A percentile compares a stretch with the other conserved stretches of the same genome.
These are phyloP conservation scores for Ceratocystis destructans DNA, from an alignment of 2,329 filamentous ascomycete species.

Conservation along the genomic window DNA sequence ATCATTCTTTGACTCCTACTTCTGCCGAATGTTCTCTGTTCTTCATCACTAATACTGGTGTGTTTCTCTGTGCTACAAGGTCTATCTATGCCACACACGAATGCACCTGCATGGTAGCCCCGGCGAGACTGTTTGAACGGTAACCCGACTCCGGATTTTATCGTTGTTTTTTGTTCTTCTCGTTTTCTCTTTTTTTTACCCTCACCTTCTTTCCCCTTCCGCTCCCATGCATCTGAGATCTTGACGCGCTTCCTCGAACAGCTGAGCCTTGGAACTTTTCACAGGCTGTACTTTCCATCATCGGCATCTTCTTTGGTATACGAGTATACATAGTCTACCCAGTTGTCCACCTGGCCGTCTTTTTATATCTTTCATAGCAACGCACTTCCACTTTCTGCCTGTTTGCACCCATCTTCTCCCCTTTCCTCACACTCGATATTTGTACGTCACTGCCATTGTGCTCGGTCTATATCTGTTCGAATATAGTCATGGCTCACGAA, in stretches of 20 bases:
- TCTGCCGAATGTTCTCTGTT: not conserved
- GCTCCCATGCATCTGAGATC: not conserved
- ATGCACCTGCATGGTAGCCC: not conserved
- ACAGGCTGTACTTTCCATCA: not conserved
- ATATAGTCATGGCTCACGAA: constrained; percentile 26
- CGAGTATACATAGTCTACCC: not conserved
- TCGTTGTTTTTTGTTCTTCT: not conserved
- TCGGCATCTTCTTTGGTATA: not conserved
- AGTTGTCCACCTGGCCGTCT: not conserved
- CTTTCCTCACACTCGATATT: not conserved
- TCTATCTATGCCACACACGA: not conserved
- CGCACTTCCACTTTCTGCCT: not conserved
- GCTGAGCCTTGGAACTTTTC: not conserved
- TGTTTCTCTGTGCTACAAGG: not conserved
- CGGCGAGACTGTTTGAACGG: not conserved
- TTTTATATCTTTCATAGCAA: not conserved
- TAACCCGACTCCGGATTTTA: not conserved
- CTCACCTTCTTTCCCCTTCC: not conserved
- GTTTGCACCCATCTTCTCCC: not conserved
- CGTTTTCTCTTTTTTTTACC: not conserved
- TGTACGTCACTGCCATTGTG: not conserved
- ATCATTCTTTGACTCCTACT: not conserved
- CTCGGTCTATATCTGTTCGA: not conserved
- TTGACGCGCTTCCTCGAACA: not conserved
- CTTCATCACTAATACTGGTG: not conserved